Conservation (phyloP, 2,329 filamentous ascomycete species). For the Chalara sp. region DNA sequence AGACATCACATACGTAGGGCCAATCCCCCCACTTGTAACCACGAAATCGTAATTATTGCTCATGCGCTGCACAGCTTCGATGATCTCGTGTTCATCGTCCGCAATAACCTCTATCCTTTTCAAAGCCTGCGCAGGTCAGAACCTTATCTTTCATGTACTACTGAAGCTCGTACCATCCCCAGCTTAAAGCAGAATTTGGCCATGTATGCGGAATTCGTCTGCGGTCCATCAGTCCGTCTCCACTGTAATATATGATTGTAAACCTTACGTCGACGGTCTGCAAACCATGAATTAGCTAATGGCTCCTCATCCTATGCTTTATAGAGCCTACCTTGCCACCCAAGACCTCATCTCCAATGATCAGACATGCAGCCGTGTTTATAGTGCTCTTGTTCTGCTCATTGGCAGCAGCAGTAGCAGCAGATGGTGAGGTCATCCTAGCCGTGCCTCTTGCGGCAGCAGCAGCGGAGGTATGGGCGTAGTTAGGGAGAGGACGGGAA, state of each 20-base stretch:
- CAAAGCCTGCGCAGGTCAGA: conserved; percentile 45
- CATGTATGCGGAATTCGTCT: conserved; percentile 60
- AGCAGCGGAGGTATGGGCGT: conserved; percentile 36
- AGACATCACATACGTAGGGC: conserved; percentile 62
- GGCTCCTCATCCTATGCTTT: conserved; percentile 12
- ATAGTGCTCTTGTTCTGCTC: conserved; percentile 61
- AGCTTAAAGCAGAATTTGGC: conserved; percentile 59
- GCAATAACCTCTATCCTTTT: conserved; percentile 89
- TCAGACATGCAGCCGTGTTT: conserved; percentile 82
- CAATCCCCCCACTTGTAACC: conserved; percentile 91
- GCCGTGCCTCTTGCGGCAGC: conserved; percentile 10
- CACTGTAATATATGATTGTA: not conserved
- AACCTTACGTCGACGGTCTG: conserved; percentile 31
- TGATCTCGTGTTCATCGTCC: conserved; percentile 85
- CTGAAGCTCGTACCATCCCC: conserved; percentile 46
- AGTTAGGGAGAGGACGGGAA: conserved; percentile 52
- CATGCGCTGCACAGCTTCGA: conserved; percentile 79
- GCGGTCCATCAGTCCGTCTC: conserved; percentile 13
- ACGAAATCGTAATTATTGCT: conserved; percentile 88
- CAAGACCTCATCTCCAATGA: conserved; percentile 96
- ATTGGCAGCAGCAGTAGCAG: conserved; percentile 26
- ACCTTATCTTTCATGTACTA: conserved; percentile 55
- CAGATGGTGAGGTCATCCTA: conserved; percentile 40
- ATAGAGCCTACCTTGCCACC: conserved; percentile 71
- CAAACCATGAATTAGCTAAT: conserved; percentile 18